phyloP scores from a whole-genome alignment of 1,284 basidiomycete genomes.

The Ganoderma lucidum region DNA sequence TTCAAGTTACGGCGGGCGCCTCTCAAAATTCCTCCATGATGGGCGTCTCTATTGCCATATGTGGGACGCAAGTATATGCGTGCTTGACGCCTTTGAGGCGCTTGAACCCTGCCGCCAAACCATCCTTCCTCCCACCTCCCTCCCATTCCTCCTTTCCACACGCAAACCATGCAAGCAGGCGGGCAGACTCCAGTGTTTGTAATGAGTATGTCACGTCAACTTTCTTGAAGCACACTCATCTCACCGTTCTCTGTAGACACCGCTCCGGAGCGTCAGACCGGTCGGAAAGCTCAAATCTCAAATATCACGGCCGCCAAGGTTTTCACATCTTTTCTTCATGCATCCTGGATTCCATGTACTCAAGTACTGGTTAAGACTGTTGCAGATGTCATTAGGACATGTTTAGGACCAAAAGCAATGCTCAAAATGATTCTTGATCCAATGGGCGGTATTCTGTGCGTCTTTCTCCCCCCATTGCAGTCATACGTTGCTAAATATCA shows the following conservation, averaged over 20 bases:
- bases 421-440: conserved; percentile 99
- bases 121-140: neutral
- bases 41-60: neutral
- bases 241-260: conserved; percentile 66
- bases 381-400: conserved; percentile 98
- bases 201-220: conserved; percentile 58
- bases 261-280: conserved; percentile 92
- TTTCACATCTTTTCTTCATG: conserved; percentile 31
- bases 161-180: conserved; percentile 47
- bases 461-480: conserved; percentile 27
- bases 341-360: neutral
- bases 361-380: conserved; percentile 72
- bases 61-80: neutral
- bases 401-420: conserved; percentile 98
- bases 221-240: neutral
- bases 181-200: conserved; percentile 80
- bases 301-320: conserved; percentile 99
- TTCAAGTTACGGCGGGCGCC: neutral
- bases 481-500: conserved; percentile 10
- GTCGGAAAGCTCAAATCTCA: conserved; percentile 95
- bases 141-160: neutral
- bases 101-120: neutral
- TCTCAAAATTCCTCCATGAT: conserved; percentile 1
- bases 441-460: conserved; percentile 95
- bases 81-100: neutral